phyloP scores from a whole-genome alignment of 768 basidiomycete genomes.

The Mycena epipterygia region DNA sequence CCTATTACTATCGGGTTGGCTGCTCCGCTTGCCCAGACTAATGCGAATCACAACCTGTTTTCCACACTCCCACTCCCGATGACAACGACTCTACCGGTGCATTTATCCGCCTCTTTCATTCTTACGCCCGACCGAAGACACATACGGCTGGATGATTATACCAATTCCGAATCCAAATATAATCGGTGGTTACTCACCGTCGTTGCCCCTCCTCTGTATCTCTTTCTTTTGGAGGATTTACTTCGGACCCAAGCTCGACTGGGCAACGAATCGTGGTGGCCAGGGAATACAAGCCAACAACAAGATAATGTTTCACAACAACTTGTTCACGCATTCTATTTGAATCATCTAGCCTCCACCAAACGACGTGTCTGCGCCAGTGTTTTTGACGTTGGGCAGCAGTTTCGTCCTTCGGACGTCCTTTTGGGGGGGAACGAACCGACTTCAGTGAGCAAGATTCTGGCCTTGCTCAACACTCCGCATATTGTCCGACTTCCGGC shows the following conservation, averaged over 20 bases:
- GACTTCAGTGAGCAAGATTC: conserved; percentile 36
- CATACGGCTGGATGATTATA: conserved; percentile 56
- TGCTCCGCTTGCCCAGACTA: conserved; percentile 33
- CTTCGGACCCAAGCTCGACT: conserved; percentile 33
- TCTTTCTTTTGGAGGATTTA: conserved; percentile 52
- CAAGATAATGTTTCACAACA: conserved; percentile 34
- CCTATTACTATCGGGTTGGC: conserved; percentile 51
- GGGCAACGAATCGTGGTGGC: conserved; percentile 54
- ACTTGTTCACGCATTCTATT: conserved; percentile 49
- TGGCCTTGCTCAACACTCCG: conserved; percentile 40
- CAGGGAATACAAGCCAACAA: conserved; percentile 37
- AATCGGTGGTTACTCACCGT: conserved; percentile 58
- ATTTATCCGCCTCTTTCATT: conserved; percentile 62
- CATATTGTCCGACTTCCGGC: conserved; percentile 39
- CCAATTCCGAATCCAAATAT: conserved; percentile 51
- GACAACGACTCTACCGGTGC: conserved; percentile 56
- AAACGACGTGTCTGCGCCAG: conserved; percentile 44
- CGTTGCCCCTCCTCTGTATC: conserved; percentile 53
- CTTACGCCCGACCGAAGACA: conserved; percentile 61
- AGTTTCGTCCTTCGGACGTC: conserved; percentile 37
- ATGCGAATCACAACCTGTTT: conserved; percentile 50
- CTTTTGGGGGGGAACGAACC: conserved; percentile 41
- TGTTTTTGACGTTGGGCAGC: conserved; percentile 29
- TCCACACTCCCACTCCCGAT: conserved; percentile 60
- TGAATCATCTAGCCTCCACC: conserved; percentile 39